phyloP scores from a whole-genome alignment of 2,329 filamentous ascomycete species.

The Aureobasidium zeae region DNA sequence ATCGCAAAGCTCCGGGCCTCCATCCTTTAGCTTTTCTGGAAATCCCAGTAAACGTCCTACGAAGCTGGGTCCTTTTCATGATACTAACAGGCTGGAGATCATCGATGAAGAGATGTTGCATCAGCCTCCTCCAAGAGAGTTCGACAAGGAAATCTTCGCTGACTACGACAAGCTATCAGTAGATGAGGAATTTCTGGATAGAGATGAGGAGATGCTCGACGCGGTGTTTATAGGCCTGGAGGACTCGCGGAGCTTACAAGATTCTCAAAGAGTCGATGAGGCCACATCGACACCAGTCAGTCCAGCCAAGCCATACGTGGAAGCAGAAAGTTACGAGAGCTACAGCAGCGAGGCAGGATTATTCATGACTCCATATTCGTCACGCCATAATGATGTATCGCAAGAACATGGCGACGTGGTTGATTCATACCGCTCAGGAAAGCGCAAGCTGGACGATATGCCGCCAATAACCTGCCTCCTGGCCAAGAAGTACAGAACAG shows the following conservation, averaged over 20 bases:
- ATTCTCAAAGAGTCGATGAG: neutral
- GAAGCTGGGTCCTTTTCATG: neutral
- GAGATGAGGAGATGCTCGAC: constrained; percentile 19
- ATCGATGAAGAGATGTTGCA: neutral
- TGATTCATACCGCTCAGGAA: neutral
- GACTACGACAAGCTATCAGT: neutral
- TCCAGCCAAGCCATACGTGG: neutral
- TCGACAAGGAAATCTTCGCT: neutral
- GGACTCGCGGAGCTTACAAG: constrained; percentile 16
- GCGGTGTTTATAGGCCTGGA: constrained; percentile 17
- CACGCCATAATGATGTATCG: neutral
- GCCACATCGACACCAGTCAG: neutral
- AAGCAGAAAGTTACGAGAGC: neutral
- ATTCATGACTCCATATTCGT: neutral
- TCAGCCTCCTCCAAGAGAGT: neutral
- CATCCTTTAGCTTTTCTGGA: too few relatives aligned
- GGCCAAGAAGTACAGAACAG: neutral
- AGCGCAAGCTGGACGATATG: neutral
- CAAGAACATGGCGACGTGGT: neutral
- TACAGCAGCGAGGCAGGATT: neutral
- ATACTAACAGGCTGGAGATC: neutral
- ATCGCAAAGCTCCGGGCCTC: neutral
- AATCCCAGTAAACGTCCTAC: too few relatives aligned
- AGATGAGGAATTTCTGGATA: constrained; percentile 7
- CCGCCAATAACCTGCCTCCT: neutral